Evolutionary conservation across 2,329 filamentous ascomycete species (phyloP), one percentile per base, ranked within the genome.

Genomic region (Pseudogymnoascus sp.): DNA sequence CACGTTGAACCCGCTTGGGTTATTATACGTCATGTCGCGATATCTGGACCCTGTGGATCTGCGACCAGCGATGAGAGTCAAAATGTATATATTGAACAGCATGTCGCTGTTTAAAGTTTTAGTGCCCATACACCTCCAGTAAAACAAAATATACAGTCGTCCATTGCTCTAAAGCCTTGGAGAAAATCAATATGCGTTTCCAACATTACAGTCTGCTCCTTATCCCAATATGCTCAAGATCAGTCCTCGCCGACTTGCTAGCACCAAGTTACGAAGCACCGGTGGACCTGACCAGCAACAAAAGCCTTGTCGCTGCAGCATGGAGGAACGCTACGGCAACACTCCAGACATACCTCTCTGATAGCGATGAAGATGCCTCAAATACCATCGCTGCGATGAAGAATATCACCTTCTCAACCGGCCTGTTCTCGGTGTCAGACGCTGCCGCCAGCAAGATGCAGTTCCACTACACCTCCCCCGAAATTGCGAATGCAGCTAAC

Each of bases 381-480:
- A 2, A 14, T 32, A 16, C 11, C n/a, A 5, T 32, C 5, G 47
- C 47, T 32, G 47, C 47, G 18, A 34, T 74, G 7, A 64, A 68
- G 22, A 73, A 75, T 32, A 60, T 72, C 35, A 76, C 74, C 18
- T 77, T 76, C 63, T 76, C 75, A 5, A 60, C 72, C 7, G 74
- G 74, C 14, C 35, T 76, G 43, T 76, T 76, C 64, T 76, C 75
- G 2, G 60, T 73, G 2, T 68, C 74, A 58, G 74, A 76, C 60
- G 35, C 66, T 1, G 63, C 65, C 4, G 72, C 71, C 1, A 54
- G 66, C 5, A 61, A 62, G 5, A 62, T 75, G 16, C 74, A 75
- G 63, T 73, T 72, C 64, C 71, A 76, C 61, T 66, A 75, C 61
- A 71, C 70, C 1, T 68, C 70, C 0, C 67, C 70, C 6, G 70